Evolutionary conservation across 768 basidiomycete genomes (phyloP), one percentile per base, ranked within the genome.

Genomic region (Suillus paluster): DNA sequence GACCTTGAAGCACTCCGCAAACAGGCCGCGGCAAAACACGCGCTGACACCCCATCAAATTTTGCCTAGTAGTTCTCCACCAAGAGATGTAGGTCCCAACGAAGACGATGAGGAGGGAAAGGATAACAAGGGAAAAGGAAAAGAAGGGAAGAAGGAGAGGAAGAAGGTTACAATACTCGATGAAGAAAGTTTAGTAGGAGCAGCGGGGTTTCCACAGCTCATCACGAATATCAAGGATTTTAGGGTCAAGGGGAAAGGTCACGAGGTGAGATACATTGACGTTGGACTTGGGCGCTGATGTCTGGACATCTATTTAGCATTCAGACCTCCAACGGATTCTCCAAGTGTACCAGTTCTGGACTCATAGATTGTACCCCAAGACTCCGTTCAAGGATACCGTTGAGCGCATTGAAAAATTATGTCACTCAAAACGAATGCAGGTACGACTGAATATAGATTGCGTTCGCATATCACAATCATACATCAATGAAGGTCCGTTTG

Each of bases 341-440:
- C 86, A 88, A 64, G 78, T 91, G 39, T 99, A 99, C 72, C 94
- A 95, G 70, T 91, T 95, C 68, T 99, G 97, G 97, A 84, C 94
- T 4, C 97, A 99, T 77, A 85, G 84, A 68, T 81, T 99, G 81
- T 96, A 91, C 71, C 97, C 97, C 5, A 94, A 91, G 69, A 89
- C 86, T 5, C 88, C 90, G 44, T 97, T 99, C 73, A 81, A 82
- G 49, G 95, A 97, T 70, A 97, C 95, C 0, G 87, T 97, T 6
- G 78, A 86, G 36, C 83, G 90, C 11, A 86, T 99, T 11, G 97
- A 99, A 79, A 93, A 90, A 67, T 74, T 97, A 12, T 97, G 94
- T 70, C 91, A 92, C 66, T 89, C 91, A 7, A 86, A 87, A 56
- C 85, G 91, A 15, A 91, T 98, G 89, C 84, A 90, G 76, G 97